These are phyloP conservation scores for Cydonia oblonga DNA, from an alignment of 331 rosid genomes.

Conservation along the genomic window DNA sequence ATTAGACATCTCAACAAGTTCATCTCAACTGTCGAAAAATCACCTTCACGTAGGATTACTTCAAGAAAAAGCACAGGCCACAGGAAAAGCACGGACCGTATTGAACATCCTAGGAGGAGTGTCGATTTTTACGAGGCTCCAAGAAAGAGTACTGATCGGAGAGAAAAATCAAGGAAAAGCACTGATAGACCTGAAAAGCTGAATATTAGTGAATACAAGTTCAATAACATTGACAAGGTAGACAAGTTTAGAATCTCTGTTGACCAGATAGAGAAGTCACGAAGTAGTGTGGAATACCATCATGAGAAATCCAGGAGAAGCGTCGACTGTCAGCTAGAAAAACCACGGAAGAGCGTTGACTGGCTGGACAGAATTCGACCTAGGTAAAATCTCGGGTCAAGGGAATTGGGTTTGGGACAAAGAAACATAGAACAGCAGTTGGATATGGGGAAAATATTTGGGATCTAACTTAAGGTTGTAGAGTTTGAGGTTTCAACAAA, in stretches of 20 bases:
- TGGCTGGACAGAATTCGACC: conserved; percentile 85
- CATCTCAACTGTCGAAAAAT: conserved; percentile 68
- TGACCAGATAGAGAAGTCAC: conserved; percentile 70
- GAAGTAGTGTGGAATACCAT: conserved; percentile 65
- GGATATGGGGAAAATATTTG: conserved; percentile 1
- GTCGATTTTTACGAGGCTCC: conserved; percentile 63
- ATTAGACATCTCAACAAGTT: conserved; percentile 87
- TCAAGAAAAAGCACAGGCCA: conserved; percentile 80
- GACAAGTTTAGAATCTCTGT: conserved; percentile 54
- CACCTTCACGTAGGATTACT: conserved; percentile 64
- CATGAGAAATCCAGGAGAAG: conserved; percentile 79
- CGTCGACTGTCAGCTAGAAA: conserved; percentile 70
- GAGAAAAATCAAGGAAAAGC: conserved; percentile 85
- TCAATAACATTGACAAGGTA: conserved; percentile 44
- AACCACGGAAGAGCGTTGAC: conserved; percentile 75
- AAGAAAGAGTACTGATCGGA: conserved; percentile 80
- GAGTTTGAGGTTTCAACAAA: not conserved
- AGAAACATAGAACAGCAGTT: conserved; percentile 13
- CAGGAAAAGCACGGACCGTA: conserved; percentile 82
- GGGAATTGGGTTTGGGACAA: conserved; percentile 17
- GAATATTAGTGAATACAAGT: conserved; percentile 50
- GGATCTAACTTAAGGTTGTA: conserved; percentile 22
- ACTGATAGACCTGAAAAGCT: conserved; percentile 69
- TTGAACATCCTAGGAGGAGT: conserved; percentile 80
- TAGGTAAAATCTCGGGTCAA: conserved; percentile 22